Base-by-base conservation (phyloP, 148 eudicot species). In the Cornus florida region DNA sequence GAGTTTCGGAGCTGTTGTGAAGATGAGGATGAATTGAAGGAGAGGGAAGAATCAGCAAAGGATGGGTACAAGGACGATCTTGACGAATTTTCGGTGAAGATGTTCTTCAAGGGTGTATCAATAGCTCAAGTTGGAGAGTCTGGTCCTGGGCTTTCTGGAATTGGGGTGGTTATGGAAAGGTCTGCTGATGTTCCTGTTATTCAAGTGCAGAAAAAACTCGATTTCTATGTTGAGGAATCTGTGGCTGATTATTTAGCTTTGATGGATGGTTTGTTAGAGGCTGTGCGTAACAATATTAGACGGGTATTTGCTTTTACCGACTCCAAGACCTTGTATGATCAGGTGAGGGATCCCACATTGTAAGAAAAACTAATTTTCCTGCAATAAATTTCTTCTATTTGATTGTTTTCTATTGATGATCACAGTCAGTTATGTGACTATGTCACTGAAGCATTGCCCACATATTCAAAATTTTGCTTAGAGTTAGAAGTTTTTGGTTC, bases 171-270 rank as follows among this genome's bases (percentile, higher is more conserved):
- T 68, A 84, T 92, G 86, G 88, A 88, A 72, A 82, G 91, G 57
- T 81, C 86, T 17, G 66, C 74, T 11, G 69, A 71, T 75, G 19
- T 59, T 67, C 78, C 86, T 79, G 78, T 73, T 7, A 81, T 81
- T 80, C 87, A 78, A 79, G 93, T 93, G 72, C 98, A 93, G 85
- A 93, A 93, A 75, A 92, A 83, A 83, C 94, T 93, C 68, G 96
- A 93, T 73, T 92, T 92, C 83, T 86, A 75, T 82, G 96, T 90
- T 33, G 96, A 90, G 65, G 89, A 86, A 76, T 83, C 77, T 48
- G 92, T 92, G 59, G 98, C 91, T 57, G 85, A 90, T 69, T 93
- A 92, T 83, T 88, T 93, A 75, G 94, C 98, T 66, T 76, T 93
- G 80, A 82, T 93, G 84, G 96, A 90, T 84, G 96, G 93, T 70